Percentiles rank a stretch among this genome's conserved stretches.
Conservation (phyloP, 192 early-diverging fungal genomes). For the Fimicolochytrium jonesii region DNA sequence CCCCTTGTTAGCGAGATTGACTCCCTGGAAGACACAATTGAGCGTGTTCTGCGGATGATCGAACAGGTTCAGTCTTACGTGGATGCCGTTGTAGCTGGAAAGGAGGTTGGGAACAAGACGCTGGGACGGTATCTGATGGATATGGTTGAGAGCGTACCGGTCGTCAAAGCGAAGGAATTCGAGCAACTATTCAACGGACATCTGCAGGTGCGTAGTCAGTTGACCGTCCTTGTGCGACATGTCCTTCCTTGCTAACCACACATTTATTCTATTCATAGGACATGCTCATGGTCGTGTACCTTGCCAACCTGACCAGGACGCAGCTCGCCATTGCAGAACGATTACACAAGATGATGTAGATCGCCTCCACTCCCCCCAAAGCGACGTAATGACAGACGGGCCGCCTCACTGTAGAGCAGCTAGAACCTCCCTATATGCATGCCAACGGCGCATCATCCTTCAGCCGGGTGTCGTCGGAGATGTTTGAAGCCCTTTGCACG, state of each 20-base stretch:
- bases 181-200: constrained; percentile 93
- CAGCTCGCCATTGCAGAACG: constrained; percentile 92
- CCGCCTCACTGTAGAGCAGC: too few relatives aligned
- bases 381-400: too few relatives aligned
- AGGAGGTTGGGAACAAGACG: constrained; percentile 54
- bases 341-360: constrained; percentile 60
- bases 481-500: too few relatives aligned
- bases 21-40: constrained; percentile 74
- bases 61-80: constrained; percentile 80
- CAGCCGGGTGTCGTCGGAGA: too few relatives aligned
- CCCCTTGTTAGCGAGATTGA: constrained; percentile 70
- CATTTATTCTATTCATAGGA: constrained; percentile 58
- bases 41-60: constrained; percentile 77
- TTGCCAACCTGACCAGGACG: constrained; percentile 91
- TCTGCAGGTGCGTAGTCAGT: constrained; percentile 44
- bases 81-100: constrained; percentile 54
- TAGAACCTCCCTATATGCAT: too few relatives aligned
- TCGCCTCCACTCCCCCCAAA: neutral
- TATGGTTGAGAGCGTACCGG: constrained; percentile 83
- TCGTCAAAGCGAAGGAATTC: constrained; percentile 79
- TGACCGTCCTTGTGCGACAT: neutral
- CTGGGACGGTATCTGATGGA: constrained; percentile 93
- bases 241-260: neutral
- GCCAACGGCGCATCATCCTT: too few relatives aligned
- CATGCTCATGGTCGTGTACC: constrained; percentile 92